Conservation (phyloP, 2,329 filamentous ascomycete species). For the Neonectria magnoliae region DNA sequence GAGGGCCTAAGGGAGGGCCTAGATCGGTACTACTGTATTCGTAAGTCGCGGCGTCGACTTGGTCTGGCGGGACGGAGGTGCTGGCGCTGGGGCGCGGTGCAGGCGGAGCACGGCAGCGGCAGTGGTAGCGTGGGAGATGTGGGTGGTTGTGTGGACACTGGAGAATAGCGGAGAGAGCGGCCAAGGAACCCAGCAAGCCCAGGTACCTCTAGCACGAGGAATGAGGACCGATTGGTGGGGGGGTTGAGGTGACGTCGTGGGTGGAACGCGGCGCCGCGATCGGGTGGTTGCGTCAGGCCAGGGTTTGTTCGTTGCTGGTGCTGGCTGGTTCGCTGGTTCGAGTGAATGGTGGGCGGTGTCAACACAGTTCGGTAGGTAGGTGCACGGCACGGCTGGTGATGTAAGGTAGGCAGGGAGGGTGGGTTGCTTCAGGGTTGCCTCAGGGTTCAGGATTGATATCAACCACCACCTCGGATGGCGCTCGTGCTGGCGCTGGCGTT, state of each 20-base stretch:
- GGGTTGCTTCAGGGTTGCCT: too few relatives aligned
- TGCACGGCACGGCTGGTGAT: background rate
- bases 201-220: constrained; percentile 10
- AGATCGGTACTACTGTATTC: background rate
- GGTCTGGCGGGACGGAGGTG: constrained; percentile 17
- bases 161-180: background rate
- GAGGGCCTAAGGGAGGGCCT: constrained; percentile 1
- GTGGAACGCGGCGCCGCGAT: constrained; percentile 29
- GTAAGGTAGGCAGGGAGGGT: background rate
- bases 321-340: constrained; percentile 1
- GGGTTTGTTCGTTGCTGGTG: background rate
- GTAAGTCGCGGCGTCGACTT: background rate
- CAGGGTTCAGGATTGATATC: constrained; percentile 25
- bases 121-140: constrained; percentile 14
- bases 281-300: constrained; percentile 18
- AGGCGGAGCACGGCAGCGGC: constrained; percentile 25
- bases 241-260: constrained; percentile 34
- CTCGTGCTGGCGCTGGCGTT: background rate
- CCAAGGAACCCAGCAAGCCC: constrained; percentile 1
- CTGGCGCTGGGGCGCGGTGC: constrained; percentile 17
- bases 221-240: constrained; percentile 31
- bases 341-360: constrained; percentile 6
- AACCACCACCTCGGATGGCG: constrained; percentile 8
- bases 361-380: background rate
- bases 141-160: constrained; percentile 6